These are phyloP conservation scores for Psidium guajava DNA, from an alignment of 345 rosid genomes.

Conservation along the genomic window DNA sequence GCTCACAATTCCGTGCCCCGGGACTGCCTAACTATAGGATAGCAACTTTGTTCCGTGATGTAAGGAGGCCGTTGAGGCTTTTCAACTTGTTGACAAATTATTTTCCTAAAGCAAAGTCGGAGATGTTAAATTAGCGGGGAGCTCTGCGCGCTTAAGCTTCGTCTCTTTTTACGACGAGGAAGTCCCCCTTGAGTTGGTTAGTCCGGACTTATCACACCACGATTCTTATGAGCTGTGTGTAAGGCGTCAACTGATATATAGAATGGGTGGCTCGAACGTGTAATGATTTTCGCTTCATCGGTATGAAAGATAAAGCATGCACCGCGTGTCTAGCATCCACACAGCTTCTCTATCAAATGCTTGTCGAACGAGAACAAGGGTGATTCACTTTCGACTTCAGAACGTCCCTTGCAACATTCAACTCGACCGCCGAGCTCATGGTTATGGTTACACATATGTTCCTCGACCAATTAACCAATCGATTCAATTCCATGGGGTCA, in stretches of 20 bases:
- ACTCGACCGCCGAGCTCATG: background rate
- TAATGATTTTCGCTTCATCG: background rate
- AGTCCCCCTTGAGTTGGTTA: background rate
- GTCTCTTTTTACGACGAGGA: background rate
- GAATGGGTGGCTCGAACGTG: background rate
- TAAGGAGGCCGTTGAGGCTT: background rate
- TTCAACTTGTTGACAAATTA: fast-evolving
- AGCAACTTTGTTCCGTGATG: background rate
- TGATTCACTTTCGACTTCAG: background rate
- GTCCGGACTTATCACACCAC: background rate
- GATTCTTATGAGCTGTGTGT: background rate
- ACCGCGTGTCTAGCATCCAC: background rate
- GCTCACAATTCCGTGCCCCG: background rate
- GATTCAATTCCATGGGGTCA: background rate
- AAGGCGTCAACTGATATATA: background rate
- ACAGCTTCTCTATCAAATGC: background rate
- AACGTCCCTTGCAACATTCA: background rate
- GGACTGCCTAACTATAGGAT: background rate
- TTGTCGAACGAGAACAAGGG: background rate
- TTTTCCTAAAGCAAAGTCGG: background rate
- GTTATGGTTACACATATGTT: background rate
- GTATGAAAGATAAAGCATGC: background rate
- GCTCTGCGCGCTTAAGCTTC: background rate
- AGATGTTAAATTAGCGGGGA: background rate
- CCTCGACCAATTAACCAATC: background rate